These are phyloP conservation scores for Tardiomyces depauwii DNA, from an alignment of 1,139 yeast species.

Conservation along the genomic window DNA sequence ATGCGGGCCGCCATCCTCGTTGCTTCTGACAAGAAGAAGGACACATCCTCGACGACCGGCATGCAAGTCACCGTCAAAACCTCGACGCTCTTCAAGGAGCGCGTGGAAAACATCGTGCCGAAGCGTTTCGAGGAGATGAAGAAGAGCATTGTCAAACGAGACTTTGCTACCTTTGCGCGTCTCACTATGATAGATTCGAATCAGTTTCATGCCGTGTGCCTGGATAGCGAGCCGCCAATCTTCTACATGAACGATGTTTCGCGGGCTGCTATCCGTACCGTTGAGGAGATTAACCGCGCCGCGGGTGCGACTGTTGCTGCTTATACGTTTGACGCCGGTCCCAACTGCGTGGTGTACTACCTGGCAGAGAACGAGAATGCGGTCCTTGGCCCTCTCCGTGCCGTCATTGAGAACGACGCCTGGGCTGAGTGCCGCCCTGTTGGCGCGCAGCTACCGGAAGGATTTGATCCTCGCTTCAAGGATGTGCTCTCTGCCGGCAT, in stretches of 20 bases:
- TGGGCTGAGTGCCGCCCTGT: slow-evolving; percentile 47
- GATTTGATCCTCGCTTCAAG: slow-evolving; percentile 33
- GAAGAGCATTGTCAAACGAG: slow-evolving; percentile 52
- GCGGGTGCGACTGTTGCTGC: slow-evolving; percentile 69
- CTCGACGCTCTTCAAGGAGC: slow-evolving; percentile 70
- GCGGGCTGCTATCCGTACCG: slow-evolving; percentile 68
- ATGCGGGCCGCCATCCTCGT: slow-evolving; percentile 89
- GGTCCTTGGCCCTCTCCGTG: slow-evolving; percentile 33
- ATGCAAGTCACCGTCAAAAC: slow-evolving; percentile 93
- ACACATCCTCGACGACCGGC: slow-evolving; percentile 88
- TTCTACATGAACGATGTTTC: slow-evolving; percentile 95
- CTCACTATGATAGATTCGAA: slow-evolving; percentile 94
- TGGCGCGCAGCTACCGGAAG: slow-evolving; percentile 24
- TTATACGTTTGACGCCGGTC: slow-evolving; percentile 98
- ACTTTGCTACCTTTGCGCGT: slow-evolving; percentile 72
- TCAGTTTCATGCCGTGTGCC: slow-evolving; percentile 93
- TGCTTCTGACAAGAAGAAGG: slow-evolving; percentile 87
- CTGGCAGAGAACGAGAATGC: slow-evolving; percentile 57
- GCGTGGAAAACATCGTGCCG: slow-evolving; percentile 78
- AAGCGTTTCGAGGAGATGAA: slow-evolving; percentile 74
- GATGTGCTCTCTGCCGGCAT: slow-evolving; percentile 56
- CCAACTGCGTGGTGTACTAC: slow-evolving; percentile 93
- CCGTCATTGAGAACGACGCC: slow-evolving; percentile 38
- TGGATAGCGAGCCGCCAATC: slow-evolving; percentile 92
- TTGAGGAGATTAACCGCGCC: slow-evolving; percentile 61